Percentiles rank a stretch among this genome's conserved stretches.
Conservation (phyloP, 768 basidiomycete species). For the Tylopilus intermedius region DNA sequence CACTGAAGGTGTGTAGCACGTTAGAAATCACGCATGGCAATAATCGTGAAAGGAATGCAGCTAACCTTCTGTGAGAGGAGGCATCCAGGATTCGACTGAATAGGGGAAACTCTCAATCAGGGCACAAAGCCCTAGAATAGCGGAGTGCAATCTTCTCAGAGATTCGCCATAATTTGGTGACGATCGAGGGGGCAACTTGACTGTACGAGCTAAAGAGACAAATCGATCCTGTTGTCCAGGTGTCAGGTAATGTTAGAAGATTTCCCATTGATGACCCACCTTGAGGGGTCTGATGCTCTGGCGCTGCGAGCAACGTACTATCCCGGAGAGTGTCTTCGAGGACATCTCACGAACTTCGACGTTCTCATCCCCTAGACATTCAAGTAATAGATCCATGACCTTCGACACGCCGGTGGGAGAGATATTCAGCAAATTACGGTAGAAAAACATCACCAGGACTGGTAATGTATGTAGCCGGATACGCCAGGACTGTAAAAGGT, state of each 20-base stretch:
- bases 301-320: slow-evolving; percentile 86
- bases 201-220: slow-evolving; percentile 53
- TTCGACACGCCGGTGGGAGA: slow-evolving; percentile 60
- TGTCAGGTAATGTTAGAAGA: slow-evolving; percentile 1
- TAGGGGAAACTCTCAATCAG: slow-evolving; percentile 93
- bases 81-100: slow-evolving; percentile 93
- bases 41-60: neutral
- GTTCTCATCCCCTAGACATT: slow-evolving; percentile 84
- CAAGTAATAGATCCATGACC: slow-evolving; percentile 78
- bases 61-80: slow-evolving; percentile 70
- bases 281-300: slow-evolving; percentile 81
- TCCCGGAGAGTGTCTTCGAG: slow-evolving; percentile 77
- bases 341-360: slow-evolving; percentile 92
- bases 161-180: slow-evolving; percentile 70
- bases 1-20: slow-evolving; percentile 38
- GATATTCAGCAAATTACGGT: slow-evolving; percentile 78
- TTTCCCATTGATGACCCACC: slow-evolving; percentile 36
- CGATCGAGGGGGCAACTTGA: slow-evolving; percentile 61
- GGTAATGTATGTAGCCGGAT: slow-evolving; percentile 84
- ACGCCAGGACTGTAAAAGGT: slow-evolving; percentile 71
- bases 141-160: slow-evolving; percentile 74
- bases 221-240: slow-evolving; percentile 66
- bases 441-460: slow-evolving; percentile 87
- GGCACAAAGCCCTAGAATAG: slow-evolving; percentile 90
- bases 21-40: neutral